Base-by-base conservation (phyloP, 192 early-diverging fungal genomes). In the Coemansia sp. region DNA sequence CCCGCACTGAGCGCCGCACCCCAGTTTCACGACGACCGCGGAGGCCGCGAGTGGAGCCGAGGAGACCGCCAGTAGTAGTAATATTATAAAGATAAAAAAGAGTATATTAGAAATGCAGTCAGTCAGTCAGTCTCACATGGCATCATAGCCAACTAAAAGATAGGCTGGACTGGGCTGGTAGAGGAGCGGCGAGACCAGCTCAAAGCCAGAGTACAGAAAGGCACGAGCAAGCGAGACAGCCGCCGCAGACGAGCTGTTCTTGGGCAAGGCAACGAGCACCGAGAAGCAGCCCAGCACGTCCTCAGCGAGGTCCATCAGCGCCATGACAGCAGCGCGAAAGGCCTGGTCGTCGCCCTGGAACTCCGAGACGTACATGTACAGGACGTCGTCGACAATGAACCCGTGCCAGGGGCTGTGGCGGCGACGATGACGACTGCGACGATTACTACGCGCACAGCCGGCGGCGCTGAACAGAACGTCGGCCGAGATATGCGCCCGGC, bases 201-300 rank as follows among this genome's bases (percentile, higher is more conserved):
- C 81, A 66, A 89, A 89, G 14, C 88, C 88, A 46, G 87, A 74
- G 74, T 89, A 88, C 86, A 89, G 67, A 54, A 88, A 89, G 10
- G 87, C 88, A 51, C 87, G 87, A 17, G 84, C 75, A 22, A 89
- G 66, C 38, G 70, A 67, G 3, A 80, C 83, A 42, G 75, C 63
- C 11, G 47, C 76, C 4, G 54, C 47, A 4, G 42, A 32, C 37
- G 42, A 32, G 22, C 20, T 17, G 57, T 56, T 62, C 51, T 36
- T 79, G 11, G 74, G 71, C 71, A 83, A 36, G 27, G 74, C 78
- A 36, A 83, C 68, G 19, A 83, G 57, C 14, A 83, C 62, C 12
- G 70, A 68, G 32, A 59, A 42, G 60, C 81, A 79, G 5, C n/a
- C 15, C 42, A 83, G 62, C 31, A 68, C 71, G 27, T 80, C 80